Percentiles rank a stretch among this genome's conserved stretches.
Evolutionary conservation across 176 grass and related monocot species (phyloP).

Genomic region (Aegilops bicornis): DNA sequence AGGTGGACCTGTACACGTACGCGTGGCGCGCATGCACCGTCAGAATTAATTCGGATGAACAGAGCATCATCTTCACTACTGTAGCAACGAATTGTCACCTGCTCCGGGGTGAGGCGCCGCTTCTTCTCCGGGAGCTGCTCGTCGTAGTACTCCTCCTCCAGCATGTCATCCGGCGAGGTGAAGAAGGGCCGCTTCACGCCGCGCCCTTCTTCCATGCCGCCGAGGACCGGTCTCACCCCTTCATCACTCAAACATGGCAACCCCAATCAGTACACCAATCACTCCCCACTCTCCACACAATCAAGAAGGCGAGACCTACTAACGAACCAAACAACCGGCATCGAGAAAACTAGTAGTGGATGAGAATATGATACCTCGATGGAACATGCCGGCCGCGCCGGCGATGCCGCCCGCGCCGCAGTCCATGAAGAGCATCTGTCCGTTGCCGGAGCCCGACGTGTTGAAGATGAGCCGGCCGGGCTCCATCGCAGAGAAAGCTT

Average conservation of each 20-base stretch:
- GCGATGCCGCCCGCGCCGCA: neutral
- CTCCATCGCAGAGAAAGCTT: constrained; percentile 56
- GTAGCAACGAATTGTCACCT: constrained; percentile 34
- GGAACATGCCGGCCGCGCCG: constrained; percentile 37
- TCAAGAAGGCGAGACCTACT: neutral
- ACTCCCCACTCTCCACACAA: neutral
- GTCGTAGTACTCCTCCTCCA: constrained; percentile 97
- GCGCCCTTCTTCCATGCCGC: constrained; percentile 55
- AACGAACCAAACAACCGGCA: neutral
- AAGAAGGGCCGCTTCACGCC: constrained; percentile 81
- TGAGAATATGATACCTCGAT: constrained; percentile 43
- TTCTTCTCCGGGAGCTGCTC: constrained; percentile 98
- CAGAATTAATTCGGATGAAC: constrained; percentile 16
- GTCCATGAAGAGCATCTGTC: constrained; percentile 74
- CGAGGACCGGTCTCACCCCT: constrained; percentile 57
- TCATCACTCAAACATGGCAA: constrained; percentile 54
- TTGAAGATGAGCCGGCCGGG: constrained; percentile 82
- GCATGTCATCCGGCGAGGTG: constrained; percentile 81
- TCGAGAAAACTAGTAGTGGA: neutral
- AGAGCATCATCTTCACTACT: neutral
- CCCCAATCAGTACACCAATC: constrained; percentile 37
- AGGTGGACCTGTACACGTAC: constrained; percentile 54
- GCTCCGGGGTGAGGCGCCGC: constrained; percentile 90
- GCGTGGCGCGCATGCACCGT: neutral
- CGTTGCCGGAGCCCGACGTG: constrained; percentile 41